A percentile compares a stretch with the other conserved stretches of the same genome.
These are phyloP conservation scores for Nematodospora anomalae DNA, from an alignment of 1,139 yeast species.

Conservation along the genomic window DNA sequence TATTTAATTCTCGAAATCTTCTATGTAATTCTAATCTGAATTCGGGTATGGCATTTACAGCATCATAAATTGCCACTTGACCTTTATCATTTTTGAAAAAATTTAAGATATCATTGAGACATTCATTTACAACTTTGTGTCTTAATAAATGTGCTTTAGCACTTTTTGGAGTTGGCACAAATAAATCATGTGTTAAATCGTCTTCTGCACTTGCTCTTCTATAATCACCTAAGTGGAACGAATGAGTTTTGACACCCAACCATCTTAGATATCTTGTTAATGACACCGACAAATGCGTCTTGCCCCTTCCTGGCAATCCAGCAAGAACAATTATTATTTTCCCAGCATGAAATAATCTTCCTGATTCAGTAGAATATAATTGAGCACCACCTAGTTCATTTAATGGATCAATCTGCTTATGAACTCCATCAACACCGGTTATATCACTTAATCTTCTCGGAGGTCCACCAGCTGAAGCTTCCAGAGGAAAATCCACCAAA, in stretches of 20 bases:
- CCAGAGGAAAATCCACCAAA: slow-evolving; percentile 34
- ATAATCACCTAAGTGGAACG: slow-evolving; percentile 91
- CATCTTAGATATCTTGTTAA: slow-evolving; percentile 89
- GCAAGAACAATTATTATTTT: slow-evolving; percentile 85
- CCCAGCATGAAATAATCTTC: slow-evolving; percentile 92
- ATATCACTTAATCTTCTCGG: slow-evolving; percentile 43
- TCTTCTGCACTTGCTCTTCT: slow-evolving; percentile 61
- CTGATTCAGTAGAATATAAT: slow-evolving; percentile 85
- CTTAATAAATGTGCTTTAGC: slow-evolving; percentile 57
- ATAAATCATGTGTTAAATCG: slow-evolving; percentile 67
- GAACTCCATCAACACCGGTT: slow-evolving; percentile 54
- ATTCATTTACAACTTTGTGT: slow-evolving; percentile 57
- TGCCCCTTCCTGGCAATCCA: slow-evolving; percentile 96
- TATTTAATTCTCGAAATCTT: slow-evolving; percentile 54
- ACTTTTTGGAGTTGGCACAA: slow-evolving; percentile 59
- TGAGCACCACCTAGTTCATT: slow-evolving; percentile 74
- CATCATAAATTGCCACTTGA: slow-evolving; percentile 95
- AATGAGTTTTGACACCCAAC: slow-evolving; percentile 91
- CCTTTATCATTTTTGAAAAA: slow-evolving; percentile 78
- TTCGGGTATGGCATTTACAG: slow-evolving; percentile 78
- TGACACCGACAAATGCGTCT: slow-evolving; percentile 89
- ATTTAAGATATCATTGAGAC: slow-evolving; percentile 65
- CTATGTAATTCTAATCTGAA: slow-evolving; percentile 62
- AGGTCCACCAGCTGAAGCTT: slow-evolving; percentile 19
- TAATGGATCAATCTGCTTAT: slow-evolving; percentile 48